Conservation (phyloP, 805 yeast genomes). For the Komagataella populi region DNA sequence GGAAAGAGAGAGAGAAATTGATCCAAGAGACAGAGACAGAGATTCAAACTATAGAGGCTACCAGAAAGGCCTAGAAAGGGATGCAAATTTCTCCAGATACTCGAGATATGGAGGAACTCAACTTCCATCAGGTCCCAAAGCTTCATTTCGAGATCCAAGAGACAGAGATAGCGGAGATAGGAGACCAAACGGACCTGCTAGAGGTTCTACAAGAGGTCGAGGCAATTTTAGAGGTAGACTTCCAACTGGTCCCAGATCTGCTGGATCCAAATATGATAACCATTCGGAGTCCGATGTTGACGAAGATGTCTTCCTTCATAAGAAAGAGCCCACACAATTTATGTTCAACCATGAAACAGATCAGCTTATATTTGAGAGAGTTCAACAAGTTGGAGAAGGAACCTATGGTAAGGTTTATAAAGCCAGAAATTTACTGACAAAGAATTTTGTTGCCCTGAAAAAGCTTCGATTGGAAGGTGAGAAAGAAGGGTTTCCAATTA, state of each 20-base stretch:
- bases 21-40: neutral
- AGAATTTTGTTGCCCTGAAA: slow-evolving; percentile 74
- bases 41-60: neutral
- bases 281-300: slow-evolving; percentile 1
- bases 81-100: neutral
- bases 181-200: neutral
- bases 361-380: slow-evolving; percentile 44
- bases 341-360: slow-evolving; percentile 13
- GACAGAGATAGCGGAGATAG: neutral
- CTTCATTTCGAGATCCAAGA: neutral
- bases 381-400: slow-evolving; percentile 95
- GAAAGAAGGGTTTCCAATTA: slow-evolving; percentile 91
- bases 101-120: neutral
- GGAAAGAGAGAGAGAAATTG: neutral
- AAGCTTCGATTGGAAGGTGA: slow-evolving; percentile 74
- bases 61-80: slow-evolving; percentile 1
- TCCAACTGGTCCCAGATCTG: neutral
- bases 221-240: slow-evolving; percentile 1
- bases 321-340: neutral
- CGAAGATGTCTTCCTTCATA: neutral
- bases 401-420: slow-evolving; percentile 95
- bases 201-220: neutral
- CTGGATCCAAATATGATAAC: neutral
- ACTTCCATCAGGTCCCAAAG: neutral
- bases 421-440: slow-evolving; percentile 59